Percentiles rank a stretch among this genome's conserved stretches.
Evolutionary conservation across 1,139 yeast species (phyloP).

Genomic region (Geotrichum australiense): DNA sequence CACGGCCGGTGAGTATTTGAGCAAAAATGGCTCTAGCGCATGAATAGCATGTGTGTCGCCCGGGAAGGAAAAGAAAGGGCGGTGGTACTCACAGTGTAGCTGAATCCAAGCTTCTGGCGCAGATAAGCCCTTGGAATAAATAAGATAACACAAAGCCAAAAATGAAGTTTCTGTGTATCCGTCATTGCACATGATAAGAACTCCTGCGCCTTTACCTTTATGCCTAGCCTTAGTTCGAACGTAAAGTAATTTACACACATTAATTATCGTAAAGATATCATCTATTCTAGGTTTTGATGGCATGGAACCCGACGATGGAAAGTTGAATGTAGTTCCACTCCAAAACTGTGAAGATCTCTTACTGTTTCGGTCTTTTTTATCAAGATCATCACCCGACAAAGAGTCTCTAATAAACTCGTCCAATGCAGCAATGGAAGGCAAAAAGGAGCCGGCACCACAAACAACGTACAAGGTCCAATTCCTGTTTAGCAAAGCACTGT

Average conservation of each 20-base stretch:
- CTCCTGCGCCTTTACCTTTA: slow-evolving; percentile 24
- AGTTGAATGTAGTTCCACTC: slow-evolving; percentile 38
- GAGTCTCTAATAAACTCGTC: slow-evolving; percentile 29
- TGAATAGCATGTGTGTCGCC: slow-evolving; percentile 62
- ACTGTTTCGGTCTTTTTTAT: neutral
- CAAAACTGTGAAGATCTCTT: no score
- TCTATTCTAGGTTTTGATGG: slow-evolving; percentile 23
- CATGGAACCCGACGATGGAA: slow-evolving; percentile 68
- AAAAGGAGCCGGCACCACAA: slow-evolving; percentile 48
- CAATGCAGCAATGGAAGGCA: slow-evolving; percentile 39
- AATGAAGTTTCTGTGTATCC: slow-evolving; percentile 90
- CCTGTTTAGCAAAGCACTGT: slow-evolving; percentile 15
- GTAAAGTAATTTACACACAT: slow-evolving; percentile 33
- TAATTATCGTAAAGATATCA: slow-evolving; percentile 25
- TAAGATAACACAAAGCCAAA: slow-evolving; percentile 59
- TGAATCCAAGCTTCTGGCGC: slow-evolving; percentile 47
- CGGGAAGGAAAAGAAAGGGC: slow-evolving; percentile 80
- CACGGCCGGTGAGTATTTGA: slow-evolving; percentile 46
- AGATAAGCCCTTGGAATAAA: slow-evolving; percentile 53
- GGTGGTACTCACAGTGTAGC: slow-evolving; percentile 53
- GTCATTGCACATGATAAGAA: slow-evolving; percentile 71
- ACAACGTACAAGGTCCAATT: slow-evolving; percentile 35
- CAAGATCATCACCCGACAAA: slow-evolving; percentile 4
- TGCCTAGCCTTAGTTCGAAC: slow-evolving; percentile 25
- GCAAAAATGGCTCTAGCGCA: slow-evolving; percentile 55